Evolutionary conservation across 2,329 filamentous ascomycete species (phyloP).

Genomic region (Pseudogymnoascus sp.): DNA sequence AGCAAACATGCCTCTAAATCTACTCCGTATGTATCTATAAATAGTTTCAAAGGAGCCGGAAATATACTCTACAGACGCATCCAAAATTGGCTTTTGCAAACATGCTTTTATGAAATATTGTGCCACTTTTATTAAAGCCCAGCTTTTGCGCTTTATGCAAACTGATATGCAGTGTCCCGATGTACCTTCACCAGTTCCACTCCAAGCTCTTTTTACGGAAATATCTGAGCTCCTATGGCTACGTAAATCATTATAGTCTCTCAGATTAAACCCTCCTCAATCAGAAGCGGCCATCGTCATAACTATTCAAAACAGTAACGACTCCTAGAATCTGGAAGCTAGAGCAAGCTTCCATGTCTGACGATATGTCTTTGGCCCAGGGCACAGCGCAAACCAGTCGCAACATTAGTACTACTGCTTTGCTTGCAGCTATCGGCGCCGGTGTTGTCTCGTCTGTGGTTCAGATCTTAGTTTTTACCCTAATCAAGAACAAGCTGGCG

Average conservation of each 20-base stretch:
- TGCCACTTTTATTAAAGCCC: not conserved
- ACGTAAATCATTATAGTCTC: too few species aligned
- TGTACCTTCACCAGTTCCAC: not conserved
- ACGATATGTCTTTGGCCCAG: not conserved
- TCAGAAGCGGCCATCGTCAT: not conserved
- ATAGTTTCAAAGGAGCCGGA: not conserved
- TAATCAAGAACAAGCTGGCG: slow-evolving; percentile 69
- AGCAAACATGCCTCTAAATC: not conserved
- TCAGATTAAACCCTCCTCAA: not conserved
- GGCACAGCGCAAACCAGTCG: slow-evolving; percentile 20
- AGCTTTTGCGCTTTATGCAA: not conserved
- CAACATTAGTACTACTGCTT: slow-evolving; percentile 26
- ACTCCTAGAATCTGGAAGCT: not conserved
- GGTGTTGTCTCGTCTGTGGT: slow-evolving; percentile 26
- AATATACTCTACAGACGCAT: not conserved
- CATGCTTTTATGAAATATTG: not conserved
- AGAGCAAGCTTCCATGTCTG: not conserved
- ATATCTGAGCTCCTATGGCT: not conserved
- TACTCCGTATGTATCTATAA: not conserved
- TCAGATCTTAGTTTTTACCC: slow-evolving; percentile 61
- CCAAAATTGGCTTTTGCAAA: not conserved
- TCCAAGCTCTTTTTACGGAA: not conserved
- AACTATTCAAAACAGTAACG: too few species aligned
- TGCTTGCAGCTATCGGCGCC: slow-evolving; percentile 26
- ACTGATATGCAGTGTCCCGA: not conserved